phyloP scores from a whole-genome alignment of 2,329 filamentous ascomycete species.

The Arthroderma sp. region DNA sequence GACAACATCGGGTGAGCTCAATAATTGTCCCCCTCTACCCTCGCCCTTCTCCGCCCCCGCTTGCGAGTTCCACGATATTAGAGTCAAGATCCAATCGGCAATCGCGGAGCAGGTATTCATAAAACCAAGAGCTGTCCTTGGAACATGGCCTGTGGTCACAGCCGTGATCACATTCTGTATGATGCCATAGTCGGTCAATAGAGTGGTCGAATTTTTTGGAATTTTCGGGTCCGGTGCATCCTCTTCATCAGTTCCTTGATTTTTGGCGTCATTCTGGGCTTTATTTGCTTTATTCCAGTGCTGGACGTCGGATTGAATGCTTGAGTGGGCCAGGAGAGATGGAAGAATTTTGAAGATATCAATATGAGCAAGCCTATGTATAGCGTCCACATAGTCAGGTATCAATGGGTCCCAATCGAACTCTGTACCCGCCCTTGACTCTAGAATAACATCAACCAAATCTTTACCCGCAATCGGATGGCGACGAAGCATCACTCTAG shows the following conservation, averaged over 20 bases:
- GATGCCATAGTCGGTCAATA: conserved; percentile 34
- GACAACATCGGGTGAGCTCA: conserved; percentile 26
- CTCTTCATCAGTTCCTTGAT: background rate
- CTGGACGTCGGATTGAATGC: conserved; percentile 20
- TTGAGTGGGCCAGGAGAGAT: conserved; percentile 27
- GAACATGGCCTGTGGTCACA: conserved; percentile 25
- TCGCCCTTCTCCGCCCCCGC: conserved; percentile 16
- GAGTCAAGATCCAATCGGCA: conserved; percentile 30
- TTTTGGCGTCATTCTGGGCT: background rate
- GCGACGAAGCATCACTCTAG: conserved; percentile 24
- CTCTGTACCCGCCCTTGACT: conserved; percentile 23
- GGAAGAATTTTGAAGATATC: conserved; percentile 26
- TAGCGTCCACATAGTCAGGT: conserved; percentile 30
- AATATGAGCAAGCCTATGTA: conserved; percentile 25
- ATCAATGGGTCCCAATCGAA: conserved; percentile 33
- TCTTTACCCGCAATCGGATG: conserved; percentile 23
- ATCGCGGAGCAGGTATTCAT: conserved; percentile 24
- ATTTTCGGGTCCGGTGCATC: background rate
- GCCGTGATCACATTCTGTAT: conserved; percentile 33
- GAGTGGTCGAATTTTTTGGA: conserved; percentile 16
- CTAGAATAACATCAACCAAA: conserved; percentile 27
- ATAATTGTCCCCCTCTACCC: conserved; percentile 16
- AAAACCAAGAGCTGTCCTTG: conserved; percentile 23
- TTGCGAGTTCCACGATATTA: conserved; percentile 27
- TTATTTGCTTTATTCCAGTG: background rate